These are phyloP conservation scores for Colletotrichum higginsianum DNA, from an alignment of 2,329 filamentous ascomycete species.

Conservation along the genomic window DNA sequence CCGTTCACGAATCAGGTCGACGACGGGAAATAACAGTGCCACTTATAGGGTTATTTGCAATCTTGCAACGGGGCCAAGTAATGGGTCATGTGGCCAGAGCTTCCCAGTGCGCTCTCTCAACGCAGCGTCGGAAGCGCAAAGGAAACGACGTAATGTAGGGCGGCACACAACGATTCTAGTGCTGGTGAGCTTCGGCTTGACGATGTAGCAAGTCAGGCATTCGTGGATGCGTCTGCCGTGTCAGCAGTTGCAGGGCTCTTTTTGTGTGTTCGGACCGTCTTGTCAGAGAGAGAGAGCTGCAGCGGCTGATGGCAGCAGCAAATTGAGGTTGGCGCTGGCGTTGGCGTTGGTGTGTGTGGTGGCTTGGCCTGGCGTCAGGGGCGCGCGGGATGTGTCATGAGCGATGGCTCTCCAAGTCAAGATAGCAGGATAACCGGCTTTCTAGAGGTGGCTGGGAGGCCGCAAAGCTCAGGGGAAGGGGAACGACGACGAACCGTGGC, in stretches of 20 bases:
- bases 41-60: conserved; percentile 23
- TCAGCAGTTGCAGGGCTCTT: conserved; percentile 17
- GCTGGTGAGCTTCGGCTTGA: neutral
- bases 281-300: conserved; percentile 37
- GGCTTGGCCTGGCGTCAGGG: conserved; percentile 36
- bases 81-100: conserved; percentile 5
- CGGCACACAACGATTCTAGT: conserved; percentile 2
- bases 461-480: conserved; percentile 11
- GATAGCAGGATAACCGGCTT: conserved; percentile 17
- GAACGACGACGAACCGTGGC: conserved; percentile 1
- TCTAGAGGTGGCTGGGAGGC: conserved; percentile 34
- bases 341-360: conserved; percentile 31
- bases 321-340: conserved; percentile 32
- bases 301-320: conserved; percentile 38
- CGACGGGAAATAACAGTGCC: conserved; percentile 32
- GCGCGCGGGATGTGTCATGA: conserved; percentile 30
- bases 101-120: neutral
- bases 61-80: neutral
- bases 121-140: neutral
- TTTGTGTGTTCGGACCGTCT: conserved; percentile 28
- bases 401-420: conserved; percentile 25
- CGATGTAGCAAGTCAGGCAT: conserved; percentile 3
- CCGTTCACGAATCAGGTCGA: conserved; percentile 19
- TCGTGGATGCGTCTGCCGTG: conserved; percentile 13
- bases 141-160: neutral